Evolutionary conservation across 2,329 filamentous ascomycete species (phyloP).

Genomic region (Erysiphe pulchra): DNA sequence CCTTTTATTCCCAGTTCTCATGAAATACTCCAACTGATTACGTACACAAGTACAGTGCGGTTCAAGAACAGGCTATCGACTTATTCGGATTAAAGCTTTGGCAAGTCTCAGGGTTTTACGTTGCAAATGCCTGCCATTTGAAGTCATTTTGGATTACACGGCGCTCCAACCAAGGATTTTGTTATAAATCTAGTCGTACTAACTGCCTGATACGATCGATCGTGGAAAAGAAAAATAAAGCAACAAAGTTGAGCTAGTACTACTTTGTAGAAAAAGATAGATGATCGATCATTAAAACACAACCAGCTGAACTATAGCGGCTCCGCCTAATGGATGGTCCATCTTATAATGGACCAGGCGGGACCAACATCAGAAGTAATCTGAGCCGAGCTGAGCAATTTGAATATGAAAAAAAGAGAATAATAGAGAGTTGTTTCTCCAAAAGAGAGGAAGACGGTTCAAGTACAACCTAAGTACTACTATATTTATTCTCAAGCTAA

Average conservation of each 20-base stretch:
- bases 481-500: not conserved
- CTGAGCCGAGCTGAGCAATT: constrained; percentile 47
- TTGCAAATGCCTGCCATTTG: not conserved
- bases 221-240: not conserved
- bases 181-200: not conserved
- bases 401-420: constrained; percentile 87
- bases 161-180: not conserved
- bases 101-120: not conserved
- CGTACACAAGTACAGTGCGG: not conserved
- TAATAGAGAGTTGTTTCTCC: constrained; percentile 81
- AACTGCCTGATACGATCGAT: not conserved
- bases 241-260: not conserved
- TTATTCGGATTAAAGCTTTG: not conserved
- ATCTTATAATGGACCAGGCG: constrained; percentile 12
- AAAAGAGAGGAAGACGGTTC: constrained; percentile 75
- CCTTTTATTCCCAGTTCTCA: not conserved
- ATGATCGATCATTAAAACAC: constrained; percentile 5
- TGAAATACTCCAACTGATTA: not conserved
- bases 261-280: constrained; percentile 1
- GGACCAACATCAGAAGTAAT: constrained; percentile 8
- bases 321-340: constrained; percentile 14
- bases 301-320: constrained; percentile 8
- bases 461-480: constrained; percentile 21
- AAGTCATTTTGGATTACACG: not conserved
- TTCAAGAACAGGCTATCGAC: not conserved